Conservation (phyloP, 345 rosid genomes). For the Sapria himalayana region DNA sequence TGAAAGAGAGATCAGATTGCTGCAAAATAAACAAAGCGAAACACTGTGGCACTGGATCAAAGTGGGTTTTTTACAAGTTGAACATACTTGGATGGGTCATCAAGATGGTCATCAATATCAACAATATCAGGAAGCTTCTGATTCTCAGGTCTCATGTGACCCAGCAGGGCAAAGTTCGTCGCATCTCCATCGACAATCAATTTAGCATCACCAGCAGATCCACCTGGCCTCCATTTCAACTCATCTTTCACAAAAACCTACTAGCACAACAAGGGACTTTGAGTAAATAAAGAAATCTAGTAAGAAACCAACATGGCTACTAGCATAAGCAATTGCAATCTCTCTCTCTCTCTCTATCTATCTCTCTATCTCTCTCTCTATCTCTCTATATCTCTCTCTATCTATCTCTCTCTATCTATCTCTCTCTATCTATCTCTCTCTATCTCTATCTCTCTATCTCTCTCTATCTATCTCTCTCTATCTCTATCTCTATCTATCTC, state of each 20-base stretch:
- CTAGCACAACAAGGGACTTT: not conserved
- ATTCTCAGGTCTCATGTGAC: conserved; percentile 54
- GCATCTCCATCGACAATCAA: conserved; percentile 62
- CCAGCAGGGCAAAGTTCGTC: conserved; percentile 45
- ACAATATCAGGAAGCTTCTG: conserved; percentile 68
- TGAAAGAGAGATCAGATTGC: conserved; percentile 3
- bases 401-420: too few species aligned
- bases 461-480: too few species aligned
- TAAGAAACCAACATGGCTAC: not conserved
- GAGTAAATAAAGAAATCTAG: not conserved
- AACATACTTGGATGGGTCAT: conserved; percentile 65
- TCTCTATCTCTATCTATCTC: too few species aligned
- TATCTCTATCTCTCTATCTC: too few species aligned
- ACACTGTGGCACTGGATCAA: not conserved
- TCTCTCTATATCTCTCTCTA: too few species aligned
- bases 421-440: too few species aligned
- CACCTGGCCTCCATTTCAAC: conserved; percentile 67
- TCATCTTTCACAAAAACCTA: conserved; percentile 72
- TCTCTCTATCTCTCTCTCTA: too few species aligned
- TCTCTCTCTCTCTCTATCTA: too few species aligned
- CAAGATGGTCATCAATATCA: conserved; percentile 91
- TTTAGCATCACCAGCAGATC: conserved; percentile 43
- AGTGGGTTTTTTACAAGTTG: not conserved
- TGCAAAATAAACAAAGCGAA: not conserved
- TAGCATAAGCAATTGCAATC: too few species aligned